Conservation (phyloP, 2,329 filamentous ascomycete species). For the Pseudopyricularia cyperi region DNA sequence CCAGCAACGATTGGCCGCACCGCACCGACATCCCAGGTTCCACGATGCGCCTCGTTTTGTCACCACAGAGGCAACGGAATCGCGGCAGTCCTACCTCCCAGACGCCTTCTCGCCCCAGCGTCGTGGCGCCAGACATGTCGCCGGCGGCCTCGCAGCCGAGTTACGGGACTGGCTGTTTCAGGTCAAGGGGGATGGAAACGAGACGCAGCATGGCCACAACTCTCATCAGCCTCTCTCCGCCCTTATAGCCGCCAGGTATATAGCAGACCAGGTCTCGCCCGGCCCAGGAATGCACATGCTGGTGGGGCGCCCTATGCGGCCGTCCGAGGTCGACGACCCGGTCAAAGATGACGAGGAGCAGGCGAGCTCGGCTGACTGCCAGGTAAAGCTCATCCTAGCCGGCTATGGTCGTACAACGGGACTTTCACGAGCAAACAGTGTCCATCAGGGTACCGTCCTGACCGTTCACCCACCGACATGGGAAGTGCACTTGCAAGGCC, state of each 20-base stretch:
- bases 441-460: conserved; percentile 15
- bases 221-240: conserved; percentile 4
- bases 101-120: conserved; percentile 25
- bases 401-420: conserved; percentile 14
- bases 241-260: conserved; percentile 11
- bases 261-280: conserved; percentile 11
- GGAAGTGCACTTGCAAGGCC: conserved; percentile 8
- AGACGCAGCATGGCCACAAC: conserved; percentile 3
- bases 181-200: conserved; percentile 19
- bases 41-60: conserved; percentile 25
- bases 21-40: conserved; percentile 10
- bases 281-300: conserved; percentile 17
- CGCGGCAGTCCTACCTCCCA: conserved; percentile 15
- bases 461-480: conserved; percentile 14
- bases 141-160: conserved; percentile 26
- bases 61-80: conserved; percentile 7
- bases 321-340: background rate
- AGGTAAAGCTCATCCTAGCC: conserved; percentile 9
- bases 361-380: background rate
- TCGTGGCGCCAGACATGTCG: conserved; percentile 19
- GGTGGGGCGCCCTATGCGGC: background rate
- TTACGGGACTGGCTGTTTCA: conserved; percentile 31
- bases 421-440: conserved; percentile 12
- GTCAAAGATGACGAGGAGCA: conserved; percentile 5
- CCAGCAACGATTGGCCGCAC: background rate